A percentile compares a stretch with the other conserved stretches of the same genome.
These are phyloP conservation scores for Coemansia sp. DNA, from an alignment of 192 early-diverging fungal genomes.

Conservation along the genomic window DNA sequence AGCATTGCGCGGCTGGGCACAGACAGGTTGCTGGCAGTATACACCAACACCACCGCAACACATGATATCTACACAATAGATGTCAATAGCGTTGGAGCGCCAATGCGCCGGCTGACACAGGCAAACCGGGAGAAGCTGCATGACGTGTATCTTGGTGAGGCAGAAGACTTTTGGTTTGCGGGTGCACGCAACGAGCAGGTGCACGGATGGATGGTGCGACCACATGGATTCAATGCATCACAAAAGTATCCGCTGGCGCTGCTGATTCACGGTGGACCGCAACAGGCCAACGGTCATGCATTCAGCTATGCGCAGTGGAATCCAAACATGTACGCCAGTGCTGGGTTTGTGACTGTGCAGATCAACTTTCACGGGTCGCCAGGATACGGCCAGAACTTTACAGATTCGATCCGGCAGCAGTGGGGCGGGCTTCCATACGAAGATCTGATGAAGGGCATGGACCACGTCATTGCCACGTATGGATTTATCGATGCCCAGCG, in stretches of 20 bases:
- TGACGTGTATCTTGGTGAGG: conserved; percentile 47
- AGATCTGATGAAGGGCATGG: conserved; percentile 71
- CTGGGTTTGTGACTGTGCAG: conserved; percentile 68
- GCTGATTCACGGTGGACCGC: conserved; percentile 82
- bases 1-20: conserved; percentile 18
- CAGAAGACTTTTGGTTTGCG: conserved; percentile 69
- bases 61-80: conserved; percentile 42
- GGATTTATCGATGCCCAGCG: conserved; percentile 60
- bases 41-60: conserved; percentile 48
- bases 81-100: conserved; percentile 14
- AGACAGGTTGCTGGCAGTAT: conserved; percentile 38
- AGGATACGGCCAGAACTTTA: conserved; percentile 77
- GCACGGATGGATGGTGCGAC: conserved; percentile 64
- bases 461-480: conserved; percentile 56
- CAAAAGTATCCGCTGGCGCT: conserved; percentile 74
- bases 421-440: conserved; percentile 78
- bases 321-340: conserved; percentile 68
- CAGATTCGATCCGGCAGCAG: conserved; percentile 66
- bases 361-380: conserved; percentile 81
- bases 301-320: conserved; percentile 67
- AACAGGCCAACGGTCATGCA: conserved; percentile 64
- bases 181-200: conserved; percentile 59
- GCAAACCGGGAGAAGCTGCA: conserved; percentile 48
- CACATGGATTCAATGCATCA: conserved; percentile 55
- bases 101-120: conserved; percentile 35